Evolutionary conservation across 148 eudicot species (phyloP), one percentile per base, ranked within the genome.

Genomic region (Nepenthes gracilis): DNA sequence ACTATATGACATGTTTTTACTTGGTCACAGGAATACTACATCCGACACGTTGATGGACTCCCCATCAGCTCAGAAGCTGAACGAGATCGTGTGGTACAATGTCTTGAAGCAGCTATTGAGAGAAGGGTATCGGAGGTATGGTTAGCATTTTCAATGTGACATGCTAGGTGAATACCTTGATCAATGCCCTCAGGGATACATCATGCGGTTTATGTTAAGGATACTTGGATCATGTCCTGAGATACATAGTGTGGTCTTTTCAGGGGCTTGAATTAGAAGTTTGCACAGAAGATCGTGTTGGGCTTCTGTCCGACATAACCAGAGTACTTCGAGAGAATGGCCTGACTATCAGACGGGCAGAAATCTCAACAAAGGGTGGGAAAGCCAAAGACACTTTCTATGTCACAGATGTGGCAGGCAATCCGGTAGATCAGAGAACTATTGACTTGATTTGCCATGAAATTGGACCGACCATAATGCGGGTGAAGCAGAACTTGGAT

Each of bases 81-180:
- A 77, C 58, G 82, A 55, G 92, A 84, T 47, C 86, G 88, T 47
- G 87, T 89, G 33, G 63, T 84, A 54, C 86, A 86, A 62, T 93
- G 99, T 66, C 95, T 93, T 52, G 89, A 88, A 78, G 99, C 99
- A 12, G 99, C 99, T 33, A 81, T 93, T 32, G 80, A 87, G 70
- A 75, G 99, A 65, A 69, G 99, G 64, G 79, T 78, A 50, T 81
- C 81, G 40, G 99, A 84, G 85, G 99, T 89, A 58, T 58, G 57
- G 54, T 12, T 57, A 10, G 47, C 34, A 13, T 63, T 36, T 43
- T 43, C 15, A 3, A n/a, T 45, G 13, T 40, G 33, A 35, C 43
- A 36, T 58, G 59, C 59, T 32, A 57, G 9, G 45, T 55, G 43
- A 2, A 23, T 23, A 23, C 23, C 23, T 23, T 5, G 33, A 36